Percentiles rank a stretch among this genome's conserved stretches.
Conservation (phyloP, 441 rosid species). For the Populus trichocarpa region DNA sequence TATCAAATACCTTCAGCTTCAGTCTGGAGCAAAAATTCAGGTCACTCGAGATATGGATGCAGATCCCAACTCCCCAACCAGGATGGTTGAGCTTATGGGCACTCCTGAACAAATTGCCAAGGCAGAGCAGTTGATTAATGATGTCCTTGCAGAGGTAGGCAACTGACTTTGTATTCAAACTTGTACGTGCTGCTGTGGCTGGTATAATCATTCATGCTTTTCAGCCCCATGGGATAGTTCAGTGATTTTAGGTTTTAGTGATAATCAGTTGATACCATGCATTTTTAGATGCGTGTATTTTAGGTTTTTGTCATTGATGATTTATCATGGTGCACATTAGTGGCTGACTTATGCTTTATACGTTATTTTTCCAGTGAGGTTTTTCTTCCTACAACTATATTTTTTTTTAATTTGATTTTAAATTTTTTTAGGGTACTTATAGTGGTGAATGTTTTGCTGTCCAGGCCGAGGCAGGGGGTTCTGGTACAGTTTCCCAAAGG, state of each 20-base stretch:
- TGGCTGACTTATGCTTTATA: neutral
- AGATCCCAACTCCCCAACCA: constrained; percentile 61
- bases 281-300: neutral
- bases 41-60: constrained; percentile 94
- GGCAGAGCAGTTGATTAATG: constrained; percentile 87
- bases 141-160: constrained; percentile 82
- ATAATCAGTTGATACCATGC: neutral
- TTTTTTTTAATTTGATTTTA: too few species aligned
- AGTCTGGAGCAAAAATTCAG: constrained; percentile 98
- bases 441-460: constrained; percentile 16
- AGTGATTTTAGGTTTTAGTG: neutral
- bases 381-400: neutral
- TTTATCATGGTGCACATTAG: neutral
- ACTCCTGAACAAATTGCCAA: constrained; percentile 75
- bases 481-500: constrained; percentile 73
- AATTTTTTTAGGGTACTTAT: neutral
- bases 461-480: constrained; percentile 92
- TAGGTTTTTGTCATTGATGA: neutral
- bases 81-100: constrained; percentile 82
- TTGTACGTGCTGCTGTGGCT: neutral
- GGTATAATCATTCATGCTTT: too few species aligned
- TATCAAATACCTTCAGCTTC: constrained; percentile 83
- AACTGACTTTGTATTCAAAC: neutral
- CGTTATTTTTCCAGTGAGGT: neutral
- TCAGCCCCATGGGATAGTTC: neutral